Base-by-base conservation (phyloP, 2,329 filamentous ascomycete species). In the Talaromyces albobiverticillius region DNA sequence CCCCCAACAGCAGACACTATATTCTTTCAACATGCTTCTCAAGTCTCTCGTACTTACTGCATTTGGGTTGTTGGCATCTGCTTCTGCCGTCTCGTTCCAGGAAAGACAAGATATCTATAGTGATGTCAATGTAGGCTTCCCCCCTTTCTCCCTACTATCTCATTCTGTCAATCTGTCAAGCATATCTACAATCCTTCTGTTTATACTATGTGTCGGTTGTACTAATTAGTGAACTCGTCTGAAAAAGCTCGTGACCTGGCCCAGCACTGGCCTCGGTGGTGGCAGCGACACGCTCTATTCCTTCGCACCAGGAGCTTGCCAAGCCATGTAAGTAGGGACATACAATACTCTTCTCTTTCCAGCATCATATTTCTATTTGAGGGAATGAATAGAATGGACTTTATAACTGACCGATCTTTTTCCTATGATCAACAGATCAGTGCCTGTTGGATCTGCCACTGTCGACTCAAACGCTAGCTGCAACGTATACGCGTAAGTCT, bases 401-500 rank as follows among this genome's bases (percentile, higher is more conserved):
- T 7, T n/a, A 36, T 13, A 23, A 13, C 5, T n/a, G 32, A 43
- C 8, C 16, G 31, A n/a, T n/a, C 8, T 16, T 22, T 18, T 38
- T 20, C 42, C 9, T 5, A 20, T 11, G 3, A 1, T 2, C 3
- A 2, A 43, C n/a, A 55, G 53, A 14, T 51, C 53, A 14, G 53
- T 47, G 6, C 20, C 3, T 1, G 53, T 55, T 7, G 53, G 53
- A 1, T 55, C 53, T 22, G 53, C 48, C 18, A 55, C 53, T n/a
- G 53, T 55, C 23, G 53, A 55, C n/a, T 16, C 46, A 13, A 55
- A 55, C 45, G 53, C 48, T 16, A 51, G 16, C 7, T 55, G 53
- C 42, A 41, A 51, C 20, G 43, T 55, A 23, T 55, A 55, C 36
- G 53, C 42, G 53, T 55, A 16, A 51, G 53, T 41, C 36, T 10